Percentiles rank a stretch among this genome's conserved stretches.
phyloP scores from a whole-genome alignment of 1,284 basidiomycete species.

The Exobasidium rhododendri region DNA sequence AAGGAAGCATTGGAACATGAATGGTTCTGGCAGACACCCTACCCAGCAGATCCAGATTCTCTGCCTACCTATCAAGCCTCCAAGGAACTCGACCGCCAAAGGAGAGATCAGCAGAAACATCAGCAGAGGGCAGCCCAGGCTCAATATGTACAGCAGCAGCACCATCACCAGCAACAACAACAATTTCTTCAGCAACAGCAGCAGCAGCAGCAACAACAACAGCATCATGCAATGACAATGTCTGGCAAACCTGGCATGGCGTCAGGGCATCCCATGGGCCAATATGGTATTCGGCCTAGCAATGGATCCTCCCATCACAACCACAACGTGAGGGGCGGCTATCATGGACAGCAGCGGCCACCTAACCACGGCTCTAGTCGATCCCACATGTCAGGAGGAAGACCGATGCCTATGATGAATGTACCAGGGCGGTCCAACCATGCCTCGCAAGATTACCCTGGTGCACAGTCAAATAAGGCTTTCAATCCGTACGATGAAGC shows the following conservation, averaged over 20 bases:
- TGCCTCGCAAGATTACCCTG: too few relatives aligned
- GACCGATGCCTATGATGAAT: neutral
- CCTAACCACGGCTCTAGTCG: neutral
- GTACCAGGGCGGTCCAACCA: too few relatives aligned
- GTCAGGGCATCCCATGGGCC: neutral
- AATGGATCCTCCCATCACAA: neutral
- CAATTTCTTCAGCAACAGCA: slow-evolving; percentile 11
- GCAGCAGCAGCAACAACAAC: slow-evolving; percentile 10
- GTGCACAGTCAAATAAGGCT: too few relatives aligned
- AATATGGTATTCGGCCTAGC: neutral
- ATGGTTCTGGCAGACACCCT: slow-evolving; percentile 52
- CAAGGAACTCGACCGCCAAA: slow-evolving; percentile 47
- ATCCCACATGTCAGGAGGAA: neutral
- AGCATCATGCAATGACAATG: slow-evolving; percentile 3
- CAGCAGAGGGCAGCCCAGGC: slow-evolving; percentile 1
- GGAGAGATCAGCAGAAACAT: slow-evolving; percentile 12
- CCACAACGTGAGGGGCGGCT: neutral
- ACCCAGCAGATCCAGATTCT: slow-evolving; percentile 38
- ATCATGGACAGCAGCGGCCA: neutral
- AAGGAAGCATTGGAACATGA: slow-evolving; percentile 46
- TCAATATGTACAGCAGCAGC: slow-evolving; percentile 8
- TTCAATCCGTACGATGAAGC: too few relatives aligned
- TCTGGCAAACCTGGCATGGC: neutral
- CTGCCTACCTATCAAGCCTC: slow-evolving; percentile 51
- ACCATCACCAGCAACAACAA: slow-evolving; percentile 9